phyloP scores from a whole-genome alignment of 129 eudicot species.

The Helianthus tuberosus region DNA sequence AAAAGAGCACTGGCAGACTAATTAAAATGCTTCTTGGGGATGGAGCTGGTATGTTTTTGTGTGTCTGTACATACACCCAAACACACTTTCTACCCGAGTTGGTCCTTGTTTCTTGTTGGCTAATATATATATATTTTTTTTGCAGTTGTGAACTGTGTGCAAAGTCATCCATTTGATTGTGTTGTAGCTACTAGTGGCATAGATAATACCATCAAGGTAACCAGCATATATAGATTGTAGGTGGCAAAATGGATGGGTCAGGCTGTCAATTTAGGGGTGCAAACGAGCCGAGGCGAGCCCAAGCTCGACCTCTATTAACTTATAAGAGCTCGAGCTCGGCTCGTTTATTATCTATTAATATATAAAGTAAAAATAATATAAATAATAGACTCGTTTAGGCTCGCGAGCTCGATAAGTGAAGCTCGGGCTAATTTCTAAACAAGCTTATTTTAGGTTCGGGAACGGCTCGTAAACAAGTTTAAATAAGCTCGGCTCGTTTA shows the following conservation, averaged over 20 bases:
- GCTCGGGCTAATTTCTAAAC: no score
- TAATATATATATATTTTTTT: conserved; percentile 9
- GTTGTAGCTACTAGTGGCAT: conserved; percentile 97
- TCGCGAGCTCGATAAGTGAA: no score
- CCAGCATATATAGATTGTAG: neutral
- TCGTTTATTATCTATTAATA: no score
- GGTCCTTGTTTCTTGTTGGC: conserved; percentile 13
- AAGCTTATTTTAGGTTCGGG: no score
- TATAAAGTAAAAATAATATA: no score
- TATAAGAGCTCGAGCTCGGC: no score
- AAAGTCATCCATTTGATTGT: conserved; percentile 88
- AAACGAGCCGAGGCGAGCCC: no score
- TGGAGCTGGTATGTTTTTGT: conserved; percentile 62
- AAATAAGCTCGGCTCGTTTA: no score
- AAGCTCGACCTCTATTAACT: no score
- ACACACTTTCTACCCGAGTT: neutral
- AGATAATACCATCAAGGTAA: conserved; percentile 90
- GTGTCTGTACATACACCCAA: neutral
- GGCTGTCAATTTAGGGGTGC: no score
- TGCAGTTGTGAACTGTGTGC: conserved; percentile 95
- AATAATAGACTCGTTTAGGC: no score
- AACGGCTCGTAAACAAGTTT: no score
- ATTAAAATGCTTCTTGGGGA: conserved; percentile 88
- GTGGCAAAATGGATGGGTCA: conserved; percentile 1
- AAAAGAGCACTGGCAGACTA: conserved; percentile 87